Evolutionary conservation across 2,329 filamentous ascomycete genomes (phyloP).

Genomic region (Alternaria ethzedia): DNA sequence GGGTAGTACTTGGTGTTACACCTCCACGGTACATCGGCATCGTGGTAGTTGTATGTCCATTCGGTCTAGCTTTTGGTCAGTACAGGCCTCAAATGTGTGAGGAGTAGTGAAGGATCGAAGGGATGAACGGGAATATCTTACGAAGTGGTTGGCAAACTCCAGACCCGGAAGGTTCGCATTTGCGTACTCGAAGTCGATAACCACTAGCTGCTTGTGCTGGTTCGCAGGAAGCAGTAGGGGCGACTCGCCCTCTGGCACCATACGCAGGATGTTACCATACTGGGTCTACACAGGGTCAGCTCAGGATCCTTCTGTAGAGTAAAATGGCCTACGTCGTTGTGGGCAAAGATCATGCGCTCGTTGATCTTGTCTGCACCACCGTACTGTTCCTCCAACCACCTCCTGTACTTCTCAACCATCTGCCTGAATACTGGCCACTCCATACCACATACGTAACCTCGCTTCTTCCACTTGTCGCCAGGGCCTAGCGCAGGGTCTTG

Average conservation of each 20-base stretch:
- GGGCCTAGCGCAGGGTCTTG: slow-evolving; percentile 46
- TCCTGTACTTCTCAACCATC: slow-evolving; percentile 77
- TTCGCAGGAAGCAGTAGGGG: slow-evolving; percentile 88
- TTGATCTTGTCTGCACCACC: slow-evolving; percentile 71
- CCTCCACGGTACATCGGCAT: slow-evolving; percentile 66
- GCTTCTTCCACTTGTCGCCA: slow-evolving; percentile 67
- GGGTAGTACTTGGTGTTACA: slow-evolving; percentile 78
- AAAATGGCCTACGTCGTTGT: slow-evolving; percentile 82
- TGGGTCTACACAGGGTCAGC: slow-evolving; percentile 70
- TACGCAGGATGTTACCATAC: slow-evolving; percentile 94
- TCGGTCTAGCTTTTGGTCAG: slow-evolving; percentile 64
- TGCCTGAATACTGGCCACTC: slow-evolving; percentile 80
- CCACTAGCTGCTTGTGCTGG: slow-evolving; percentile 92
- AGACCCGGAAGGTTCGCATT: slow-evolving; percentile 84
- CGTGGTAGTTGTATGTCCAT: slow-evolving; percentile 98
- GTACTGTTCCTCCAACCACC: slow-evolving; percentile 74
- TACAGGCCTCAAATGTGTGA: neutral
- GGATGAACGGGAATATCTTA: slow-evolving; percentile 43
- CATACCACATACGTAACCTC: slow-evolving; percentile 81
- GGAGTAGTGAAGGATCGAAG: neutral
- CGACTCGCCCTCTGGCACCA: slow-evolving; percentile 73
- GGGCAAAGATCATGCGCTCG: slow-evolving; percentile 86
- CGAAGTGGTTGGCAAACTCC: slow-evolving; percentile 98
- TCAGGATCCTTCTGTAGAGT: neutral
- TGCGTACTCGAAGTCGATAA: slow-evolving; percentile 98